A percentile compares a stretch with the other conserved stretches of the same genome.
Evolutionary conservation across 2,329 filamentous ascomycete genomes (phyloP).

Genomic region (Coleophoma crateriformis): DNA sequence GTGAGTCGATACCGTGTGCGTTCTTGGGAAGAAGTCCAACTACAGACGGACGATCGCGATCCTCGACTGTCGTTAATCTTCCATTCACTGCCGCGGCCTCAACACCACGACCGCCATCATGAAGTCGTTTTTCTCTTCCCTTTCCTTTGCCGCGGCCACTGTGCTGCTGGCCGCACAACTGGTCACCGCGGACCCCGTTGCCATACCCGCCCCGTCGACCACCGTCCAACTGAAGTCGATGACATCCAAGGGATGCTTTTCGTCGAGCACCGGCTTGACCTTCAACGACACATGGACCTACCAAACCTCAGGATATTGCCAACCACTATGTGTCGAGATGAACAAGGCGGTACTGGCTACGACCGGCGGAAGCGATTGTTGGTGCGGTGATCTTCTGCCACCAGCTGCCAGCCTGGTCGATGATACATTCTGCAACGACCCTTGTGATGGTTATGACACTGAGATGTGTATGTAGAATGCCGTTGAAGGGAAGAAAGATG

Average conservation of each 20-base stretch:
- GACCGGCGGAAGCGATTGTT: slow-evolving; percentile 19
- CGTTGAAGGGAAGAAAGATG: not conserved
- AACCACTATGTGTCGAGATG: slow-evolving; percentile 11
- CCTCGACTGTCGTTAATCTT: slow-evolving; percentile 5
- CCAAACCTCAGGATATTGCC: slow-evolving; percentile 22
- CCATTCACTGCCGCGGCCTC: slow-evolving; percentile 15
- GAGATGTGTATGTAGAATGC: slow-evolving; percentile 17
- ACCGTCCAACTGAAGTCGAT: slow-evolving; percentile 3
- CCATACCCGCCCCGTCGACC: not conserved
- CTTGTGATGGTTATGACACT: slow-evolving; percentile 21
- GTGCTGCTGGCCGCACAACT: slow-evolving; percentile 10
- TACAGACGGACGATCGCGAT: not conserved
- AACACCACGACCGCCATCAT: slow-evolving; percentile 14
- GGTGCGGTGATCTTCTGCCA: slow-evolving; percentile 23
- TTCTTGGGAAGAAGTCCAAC: slow-evolving; percentile 4
- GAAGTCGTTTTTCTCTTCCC: slow-evolving; percentile 12
- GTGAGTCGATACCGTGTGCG: not conserved
- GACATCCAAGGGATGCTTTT: slow-evolving; percentile 20
- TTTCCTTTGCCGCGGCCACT: slow-evolving; percentile 7
- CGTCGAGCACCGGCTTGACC: slow-evolving; percentile 15
- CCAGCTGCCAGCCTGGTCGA: slow-evolving; percentile 11
- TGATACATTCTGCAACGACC: slow-evolving; percentile 13
- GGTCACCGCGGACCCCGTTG: slow-evolving; percentile 9
- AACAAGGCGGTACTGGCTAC: slow-evolving; percentile 17
- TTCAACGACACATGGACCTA: slow-evolving; percentile 18